A percentile compares a stretch with the other conserved stretches of the same genome.
Conservation (phyloP, 163 green algal species). For the Coccomyxa subellipsoidea region DNA sequence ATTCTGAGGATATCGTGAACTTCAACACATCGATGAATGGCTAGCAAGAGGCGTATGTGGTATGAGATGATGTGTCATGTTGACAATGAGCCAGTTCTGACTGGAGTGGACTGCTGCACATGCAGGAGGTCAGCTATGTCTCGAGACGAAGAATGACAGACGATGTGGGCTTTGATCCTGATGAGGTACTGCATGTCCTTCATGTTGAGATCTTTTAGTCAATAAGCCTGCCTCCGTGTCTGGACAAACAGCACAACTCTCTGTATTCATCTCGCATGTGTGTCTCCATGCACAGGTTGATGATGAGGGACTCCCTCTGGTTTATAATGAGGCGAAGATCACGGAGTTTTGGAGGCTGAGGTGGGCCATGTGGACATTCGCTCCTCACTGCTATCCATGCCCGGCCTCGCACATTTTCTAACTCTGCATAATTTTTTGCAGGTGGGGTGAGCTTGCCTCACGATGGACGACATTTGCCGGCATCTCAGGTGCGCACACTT, state of each 20-base stretch:
- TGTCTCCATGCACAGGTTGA: constrained; percentile 46
- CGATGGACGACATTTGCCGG: constrained; percentile 42
- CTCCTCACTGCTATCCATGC: not conserved
- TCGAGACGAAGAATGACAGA: constrained; percentile 56
- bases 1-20: no score
- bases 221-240: no score
- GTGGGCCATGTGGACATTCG: constrained; percentile 8
- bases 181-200: constrained; percentile 30
- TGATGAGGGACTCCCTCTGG: constrained; percentile 69
- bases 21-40: no score
- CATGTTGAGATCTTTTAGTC: no score
- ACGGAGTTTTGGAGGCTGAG: constrained; percentile 62
- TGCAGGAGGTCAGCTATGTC: constrained; percentile 65
- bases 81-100: not conserved
- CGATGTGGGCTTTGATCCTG: constrained; percentile 52
- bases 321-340: constrained; percentile 77
- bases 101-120: not conserved
- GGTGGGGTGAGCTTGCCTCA: constrained; percentile 63
- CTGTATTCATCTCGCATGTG: not conserved
- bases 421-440: not conserved
- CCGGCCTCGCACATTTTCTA: not conserved
- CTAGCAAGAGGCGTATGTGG: no score
- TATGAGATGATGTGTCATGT: not conserved
- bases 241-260: no score
- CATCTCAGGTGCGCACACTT: constrained; percentile 20